Evolutionary conservation across 2,329 filamentous ascomycete genomes (phyloP), one percentile per base, ranked within the genome.

Genomic region (Ophiocordyceps camponoti-floridani): DNA sequence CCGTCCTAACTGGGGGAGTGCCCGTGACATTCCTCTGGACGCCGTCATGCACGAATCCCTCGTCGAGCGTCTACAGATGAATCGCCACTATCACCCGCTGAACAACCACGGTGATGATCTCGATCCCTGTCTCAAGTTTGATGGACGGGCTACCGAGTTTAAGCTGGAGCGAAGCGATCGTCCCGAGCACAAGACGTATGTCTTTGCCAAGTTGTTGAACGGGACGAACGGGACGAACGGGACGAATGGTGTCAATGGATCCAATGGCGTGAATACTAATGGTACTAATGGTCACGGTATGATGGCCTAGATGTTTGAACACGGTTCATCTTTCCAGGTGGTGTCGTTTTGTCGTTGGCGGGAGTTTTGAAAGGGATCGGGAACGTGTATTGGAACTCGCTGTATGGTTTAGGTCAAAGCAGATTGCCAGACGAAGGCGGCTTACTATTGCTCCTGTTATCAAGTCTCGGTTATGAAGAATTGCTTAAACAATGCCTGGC

Each of bases 41-140:
- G 63, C 64, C 0, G 58, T 62, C 0, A 46, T 66, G 0, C 64
- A 66, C 33, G 59, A 60, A 43, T 64, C 61, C 12, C 47, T 65
- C 3, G 28, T 62, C 6, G 59, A 57, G 52, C 53, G 62, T 18
- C 51, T 65, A 23, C 43, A 47, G 53, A 60, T 16, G 49, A 59
- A 43, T 2, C 45, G 1, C 44, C 45, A 23, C 0, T 62, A 65
- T 47, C 44, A 45, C 8, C 57, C 62, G 0, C 14, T n/a, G 8
- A 60, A 65, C 46, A 62, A 65, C 48, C 62, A 58, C 33, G 55
- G 56, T 45, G 56, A 52, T 0, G 14, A 33, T 2, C 47, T 52
- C n/a, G 51, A 47, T 4, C 58, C 60, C 26, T 63, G 59, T 41
- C 50, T 63, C 16, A 60, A 58, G 27, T 49, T 52, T 9, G 41